phyloP scores from a whole-genome alignment of 768 basidiomycete species.

The Hemileccinum impolitum region DNA sequence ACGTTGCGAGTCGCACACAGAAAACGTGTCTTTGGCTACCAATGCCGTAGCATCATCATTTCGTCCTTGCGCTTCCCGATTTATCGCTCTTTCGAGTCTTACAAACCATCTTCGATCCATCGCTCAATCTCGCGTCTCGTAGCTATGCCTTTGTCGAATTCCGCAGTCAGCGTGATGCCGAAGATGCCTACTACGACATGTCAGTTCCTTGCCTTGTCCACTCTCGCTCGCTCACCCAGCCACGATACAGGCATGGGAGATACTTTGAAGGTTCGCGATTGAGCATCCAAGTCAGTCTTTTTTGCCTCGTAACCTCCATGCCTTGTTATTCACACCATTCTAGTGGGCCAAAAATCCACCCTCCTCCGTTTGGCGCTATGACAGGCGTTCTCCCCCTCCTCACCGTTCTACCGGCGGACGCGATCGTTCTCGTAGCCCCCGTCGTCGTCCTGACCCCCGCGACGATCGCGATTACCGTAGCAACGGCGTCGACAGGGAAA shows the following conservation, averaged over 20 bases:
- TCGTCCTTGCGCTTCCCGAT: constrained; percentile 26
- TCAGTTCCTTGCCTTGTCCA: constrained; percentile 34
- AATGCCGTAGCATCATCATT: constrained; percentile 26
- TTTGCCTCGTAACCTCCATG: background rate
- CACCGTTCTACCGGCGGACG: constrained; percentile 36
- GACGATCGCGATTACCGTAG: constrained; percentile 39
- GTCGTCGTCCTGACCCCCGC: constrained; percentile 39
- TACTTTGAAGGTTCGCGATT: constrained; percentile 71
- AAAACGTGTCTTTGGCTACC: constrained; percentile 29
- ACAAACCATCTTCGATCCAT: constrained; percentile 34
- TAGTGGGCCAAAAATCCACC: constrained; percentile 85
- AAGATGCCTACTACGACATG: constrained; percentile 85
- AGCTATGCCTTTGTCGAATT: constrained; percentile 90
- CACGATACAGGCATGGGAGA: constrained; percentile 62
- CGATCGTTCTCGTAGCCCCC: constrained; percentile 54
- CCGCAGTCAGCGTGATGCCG: constrained; percentile 71
- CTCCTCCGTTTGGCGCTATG: constrained; percentile 78
- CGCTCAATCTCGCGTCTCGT: constrained; percentile 60
- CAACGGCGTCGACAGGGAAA: constrained; percentile 36
- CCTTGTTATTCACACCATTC: background rate
- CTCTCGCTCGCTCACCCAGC: constrained; percentile 11
- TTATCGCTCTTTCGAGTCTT: constrained; percentile 36
- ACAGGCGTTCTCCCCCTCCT: constrained; percentile 50
- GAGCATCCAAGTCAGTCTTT: constrained; percentile 60
- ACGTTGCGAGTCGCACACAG: constrained; percentile 23